Percentiles rank a stretch among this genome's conserved stretches.
These are phyloP conservation scores for Gossypium trilobum DNA, from an alignment of 441 rosid species.

Conservation along the genomic window DNA sequence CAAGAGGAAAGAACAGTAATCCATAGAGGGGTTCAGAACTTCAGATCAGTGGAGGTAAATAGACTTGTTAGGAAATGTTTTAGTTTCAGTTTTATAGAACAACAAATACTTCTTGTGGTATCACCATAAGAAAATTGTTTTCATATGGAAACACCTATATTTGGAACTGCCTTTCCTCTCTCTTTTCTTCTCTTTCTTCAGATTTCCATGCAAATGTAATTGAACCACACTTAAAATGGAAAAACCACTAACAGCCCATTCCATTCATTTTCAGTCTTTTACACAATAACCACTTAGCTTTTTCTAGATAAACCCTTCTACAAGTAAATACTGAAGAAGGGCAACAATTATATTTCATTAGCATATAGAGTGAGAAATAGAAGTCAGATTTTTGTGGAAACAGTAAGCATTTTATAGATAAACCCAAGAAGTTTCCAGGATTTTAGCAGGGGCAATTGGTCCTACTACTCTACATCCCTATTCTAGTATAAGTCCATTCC, in stretches of 20 bases:
- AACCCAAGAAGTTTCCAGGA: slow-evolving; percentile 7
- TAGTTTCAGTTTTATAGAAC: background rate
- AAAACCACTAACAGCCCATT: background rate
- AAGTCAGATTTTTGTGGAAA: background rate
- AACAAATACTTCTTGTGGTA: background rate
- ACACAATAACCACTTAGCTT: background rate
- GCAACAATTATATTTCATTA: background rate
- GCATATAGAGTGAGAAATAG: background rate
- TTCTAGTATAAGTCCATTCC: background rate
- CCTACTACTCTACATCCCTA: background rate
- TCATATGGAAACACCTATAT: background rate
- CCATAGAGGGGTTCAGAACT: background rate
- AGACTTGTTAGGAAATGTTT: background rate
- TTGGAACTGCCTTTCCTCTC: background rate
- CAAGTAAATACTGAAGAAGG: background rate
- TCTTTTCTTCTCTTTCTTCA: background rate
- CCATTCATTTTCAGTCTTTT: background rate
- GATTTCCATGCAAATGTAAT: background rate
- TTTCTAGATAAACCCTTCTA: background rate
- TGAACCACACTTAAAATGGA: background rate
- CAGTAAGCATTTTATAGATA: background rate
- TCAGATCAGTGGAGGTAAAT: background rate
- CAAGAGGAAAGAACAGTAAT: background rate
- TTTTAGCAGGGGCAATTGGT: background rate
- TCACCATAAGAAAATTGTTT: background rate